Evolutionary conservation across 192 early-diverging fungal species (phyloP), one percentile per base, ranked within the genome.

Genomic region (Neocallimastix lanati): DNA sequence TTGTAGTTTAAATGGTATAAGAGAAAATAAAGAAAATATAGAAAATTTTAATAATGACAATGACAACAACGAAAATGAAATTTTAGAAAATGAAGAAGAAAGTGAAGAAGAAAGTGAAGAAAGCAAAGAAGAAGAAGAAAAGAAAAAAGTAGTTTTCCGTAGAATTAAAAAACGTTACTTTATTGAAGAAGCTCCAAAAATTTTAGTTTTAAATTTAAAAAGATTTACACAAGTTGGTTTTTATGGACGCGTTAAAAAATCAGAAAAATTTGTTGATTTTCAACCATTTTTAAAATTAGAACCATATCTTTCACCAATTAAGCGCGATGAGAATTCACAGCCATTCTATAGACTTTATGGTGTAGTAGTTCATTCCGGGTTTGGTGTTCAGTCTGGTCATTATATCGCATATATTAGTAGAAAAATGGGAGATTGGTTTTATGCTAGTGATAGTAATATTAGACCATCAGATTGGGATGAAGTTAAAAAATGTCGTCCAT

Each of bases 301-400:
- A 67, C 50, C 50, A n/a, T 67, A 67, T 67, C 50, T 67, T 67
- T 67, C 50, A n/a, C 50, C 50, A 21, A 67, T 67, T 7, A 67
- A 67, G 9, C 6, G n/a, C n/a, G 50, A 67, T n/a, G 25, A 67
- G n/a, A 25, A 2, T n/a, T 4, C 16, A 90, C 87, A 16, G 29
- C 81, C 77, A 25, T 27, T 76, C 35, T 88, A 88, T 67, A 79
- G 82, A 30, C 81, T 88, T 18, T 87, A 83, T 25, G 85, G 85
- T 14, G 86, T 88, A 12, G 82, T 88, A 1, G 79, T 88, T 29
- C 87, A 88, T 38, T 82, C 87, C 16, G 87, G 87, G 7, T 80
- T 79, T 28, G 82, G 83, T 3, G 85, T 85, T 0, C 84, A 88
- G 78, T 85, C 87, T 81, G 87, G 87, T 5, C 87, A 88, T 80